phyloP scores from a whole-genome alignment of 2,329 filamentous ascomycete species.

The Nothophoma quercina region DNA sequence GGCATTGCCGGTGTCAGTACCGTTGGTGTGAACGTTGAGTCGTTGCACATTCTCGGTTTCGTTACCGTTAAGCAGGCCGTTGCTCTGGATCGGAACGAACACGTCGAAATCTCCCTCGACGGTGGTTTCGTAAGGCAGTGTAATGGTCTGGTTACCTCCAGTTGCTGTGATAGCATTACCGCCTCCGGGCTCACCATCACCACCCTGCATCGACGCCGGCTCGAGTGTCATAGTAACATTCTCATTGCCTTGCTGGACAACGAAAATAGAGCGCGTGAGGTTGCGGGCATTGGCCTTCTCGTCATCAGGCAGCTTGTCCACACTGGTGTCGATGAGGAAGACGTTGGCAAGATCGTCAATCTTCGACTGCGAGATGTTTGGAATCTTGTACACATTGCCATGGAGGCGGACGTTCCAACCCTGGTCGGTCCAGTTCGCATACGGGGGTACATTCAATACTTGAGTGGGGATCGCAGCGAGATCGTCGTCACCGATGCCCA shows the following conservation, averaged over 20 bases:
- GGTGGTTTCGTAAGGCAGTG: constrained; percentile 71
- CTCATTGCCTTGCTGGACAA: constrained; percentile 73
- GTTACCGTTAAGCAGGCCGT: constrained; percentile 67
- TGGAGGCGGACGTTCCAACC: constrained; percentile 80
- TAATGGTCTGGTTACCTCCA: constrained; percentile 69
- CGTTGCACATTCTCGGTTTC: constrained; percentile 70
- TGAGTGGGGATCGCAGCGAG: constrained; percentile 71
- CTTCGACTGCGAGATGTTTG: constrained; percentile 69
- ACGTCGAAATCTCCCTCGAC: constrained; percentile 74
- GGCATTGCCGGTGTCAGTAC: constrained; percentile 71
- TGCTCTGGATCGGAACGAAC: constrained; percentile 69
- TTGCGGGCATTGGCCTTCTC: constrained; percentile 75
- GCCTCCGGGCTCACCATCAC: constrained; percentile 57
- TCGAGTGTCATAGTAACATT: constrained; percentile 71
- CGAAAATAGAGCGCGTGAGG: constrained; percentile 74
- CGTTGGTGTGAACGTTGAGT: constrained; percentile 72
- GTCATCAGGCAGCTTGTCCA: constrained; percentile 64
- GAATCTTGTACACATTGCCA: constrained; percentile 83
- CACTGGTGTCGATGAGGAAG: constrained; percentile 71
- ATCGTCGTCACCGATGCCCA: constrained; percentile 66
- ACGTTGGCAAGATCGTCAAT: constrained; percentile 73
- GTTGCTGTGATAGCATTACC: constrained; percentile 60
- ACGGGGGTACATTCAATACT: constrained; percentile 72
- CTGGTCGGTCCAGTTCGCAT: constrained; percentile 78
- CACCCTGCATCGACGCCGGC: constrained; percentile 65